Percentiles rank a stretch among this genome's conserved stretches.
phyloP scores from a whole-genome alignment of 306 rosid species.

The Fragaria vesca region DNA sequence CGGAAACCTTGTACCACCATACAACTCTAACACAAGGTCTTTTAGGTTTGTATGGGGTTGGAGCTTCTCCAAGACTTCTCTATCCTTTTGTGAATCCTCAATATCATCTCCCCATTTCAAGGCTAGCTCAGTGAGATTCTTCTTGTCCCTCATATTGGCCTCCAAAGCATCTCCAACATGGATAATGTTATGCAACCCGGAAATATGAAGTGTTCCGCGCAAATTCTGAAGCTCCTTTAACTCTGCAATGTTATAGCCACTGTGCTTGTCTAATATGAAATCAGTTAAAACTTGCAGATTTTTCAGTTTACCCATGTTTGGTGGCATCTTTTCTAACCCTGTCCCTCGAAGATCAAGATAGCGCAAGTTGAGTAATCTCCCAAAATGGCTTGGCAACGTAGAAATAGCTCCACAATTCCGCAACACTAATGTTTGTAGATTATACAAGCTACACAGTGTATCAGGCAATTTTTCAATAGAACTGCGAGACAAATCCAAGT shows the following conservation, averaged over 20 bases:
- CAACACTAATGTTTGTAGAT: slow-evolving; percentile 26
- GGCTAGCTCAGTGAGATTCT: slow-evolving; percentile 11
- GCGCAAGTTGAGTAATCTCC: slow-evolving; percentile 19
- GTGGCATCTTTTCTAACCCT: slow-evolving; percentile 7
- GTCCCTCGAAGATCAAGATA: slow-evolving; percentile 27
- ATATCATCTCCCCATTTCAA: slow-evolving; percentile 15
- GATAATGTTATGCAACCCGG: slow-evolving; percentile 13
- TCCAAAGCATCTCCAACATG: slow-evolving; percentile 16
- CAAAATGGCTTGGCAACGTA: slow-evolving; percentile 12
- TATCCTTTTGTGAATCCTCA: neutral
- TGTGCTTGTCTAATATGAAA: neutral
- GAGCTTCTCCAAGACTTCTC: slow-evolving; percentile 9
- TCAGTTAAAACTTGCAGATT: slow-evolving; percentile 10
- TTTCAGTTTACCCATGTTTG: slow-evolving; percentile 19
- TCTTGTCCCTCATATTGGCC: slow-evolving; percentile 8
- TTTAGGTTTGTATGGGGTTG: slow-evolving; percentile 15
- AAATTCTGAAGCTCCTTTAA: slow-evolving; percentile 18
- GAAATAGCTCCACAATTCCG: slow-evolving; percentile 14
- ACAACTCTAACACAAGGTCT: neutral
- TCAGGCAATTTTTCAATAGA: slow-evolving; percentile 9
- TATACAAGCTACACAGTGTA: slow-evolving; percentile 10
- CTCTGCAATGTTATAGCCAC: slow-evolving; percentile 15
- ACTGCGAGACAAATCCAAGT: slow-evolving; percentile 18
- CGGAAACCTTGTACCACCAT: slow-evolving; percentile 21
- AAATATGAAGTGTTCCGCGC: slow-evolving; percentile 12